phyloP scores from a whole-genome alignment of 257 asterid genomes.

The Cordia subcordata region DNA sequence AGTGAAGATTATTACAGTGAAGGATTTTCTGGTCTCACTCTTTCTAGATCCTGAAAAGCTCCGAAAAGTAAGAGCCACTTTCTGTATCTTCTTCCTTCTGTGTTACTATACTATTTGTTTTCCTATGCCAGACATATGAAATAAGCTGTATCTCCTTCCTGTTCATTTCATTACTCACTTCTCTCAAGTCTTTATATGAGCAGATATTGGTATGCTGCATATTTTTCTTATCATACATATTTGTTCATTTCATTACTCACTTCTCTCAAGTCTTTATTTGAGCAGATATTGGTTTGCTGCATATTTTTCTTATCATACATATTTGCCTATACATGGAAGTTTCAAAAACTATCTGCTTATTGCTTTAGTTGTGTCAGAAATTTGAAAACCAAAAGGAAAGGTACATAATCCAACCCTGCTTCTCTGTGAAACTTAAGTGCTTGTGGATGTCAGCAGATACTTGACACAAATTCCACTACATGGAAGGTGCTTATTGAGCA shows the following conservation, averaged over 20 bases:
- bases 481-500: slow-evolving; percentile 35
- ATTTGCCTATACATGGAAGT: no score
- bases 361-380: no score
- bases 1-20: slow-evolving; percentile 1
- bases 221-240: no score
- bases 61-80: slow-evolving; percentile 2
- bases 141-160: not conserved
- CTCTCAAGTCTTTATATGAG: not conserved
- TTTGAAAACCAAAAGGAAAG: no score
- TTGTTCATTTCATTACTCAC: not conserved
- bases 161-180: not conserved
- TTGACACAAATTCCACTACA: not conserved
- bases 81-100: not conserved
- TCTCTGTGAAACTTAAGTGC: not conserved
- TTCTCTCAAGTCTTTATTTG: not conserved
- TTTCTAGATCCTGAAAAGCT: slow-evolving; percentile 7
- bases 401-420: not conserved
- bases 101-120: not conserved
- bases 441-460: slow-evolving; percentile 27
- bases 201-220: not conserved
- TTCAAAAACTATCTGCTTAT: no score
- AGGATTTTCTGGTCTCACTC: slow-evolving; percentile 17
- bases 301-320: no score
- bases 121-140: not conserved
- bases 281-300: not conserved